Percentiles rank a stretch among this genome's conserved stretches.
These are phyloP conservation scores for Colletotrichum melonis DNA, from an alignment of 2,329 filamentous ascomycete genomes.

Conservation along the genomic window DNA sequence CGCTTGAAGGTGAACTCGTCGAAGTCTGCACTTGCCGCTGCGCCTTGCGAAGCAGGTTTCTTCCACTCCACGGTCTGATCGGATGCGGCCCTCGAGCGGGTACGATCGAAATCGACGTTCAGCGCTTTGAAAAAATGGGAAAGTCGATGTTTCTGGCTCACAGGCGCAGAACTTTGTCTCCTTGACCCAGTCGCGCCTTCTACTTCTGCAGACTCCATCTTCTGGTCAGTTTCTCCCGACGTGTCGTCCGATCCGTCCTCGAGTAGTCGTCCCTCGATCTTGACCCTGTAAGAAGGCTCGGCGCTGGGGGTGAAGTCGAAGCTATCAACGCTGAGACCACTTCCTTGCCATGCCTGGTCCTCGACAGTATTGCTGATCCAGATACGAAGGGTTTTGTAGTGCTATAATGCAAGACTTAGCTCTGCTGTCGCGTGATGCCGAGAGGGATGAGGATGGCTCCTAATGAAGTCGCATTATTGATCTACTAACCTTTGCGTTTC, in stretches of 20 bases:
- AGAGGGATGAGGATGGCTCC: neutral
- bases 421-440: neutral
- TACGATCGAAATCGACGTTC: conserved; percentile 77
- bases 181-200: conserved; percentile 43
- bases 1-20: conserved; percentile 93
- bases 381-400: conserved; percentile 86
- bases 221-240: conserved; percentile 41
- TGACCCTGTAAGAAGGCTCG: conserved; percentile 87
- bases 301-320: conserved; percentile 85
- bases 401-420: conserved; percentile 52
- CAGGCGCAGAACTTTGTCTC: conserved; percentile 48
- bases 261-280: conserved; percentile 88
- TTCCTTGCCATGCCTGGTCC: conserved; percentile 91
- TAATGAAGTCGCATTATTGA: no score
- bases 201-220: conserved; percentile 57
- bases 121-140: conserved; percentile 88
- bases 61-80: conserved; percentile 84
- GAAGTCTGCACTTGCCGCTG: conserved; percentile 77
- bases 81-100: conserved; percentile 64
- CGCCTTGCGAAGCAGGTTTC: conserved; percentile 72
- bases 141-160: conserved; percentile 64
- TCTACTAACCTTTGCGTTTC: conserved; percentile 72
- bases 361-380: conserved; percentile 97
- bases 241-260: conserved; percentile 70
- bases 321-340: conserved; percentile 74